Percentiles rank a stretch among this genome's conserved stretches.
Conservation (phyloP, 2,329 filamentous ascomycete genomes). For the Aspergillus luchuensis region DNA sequence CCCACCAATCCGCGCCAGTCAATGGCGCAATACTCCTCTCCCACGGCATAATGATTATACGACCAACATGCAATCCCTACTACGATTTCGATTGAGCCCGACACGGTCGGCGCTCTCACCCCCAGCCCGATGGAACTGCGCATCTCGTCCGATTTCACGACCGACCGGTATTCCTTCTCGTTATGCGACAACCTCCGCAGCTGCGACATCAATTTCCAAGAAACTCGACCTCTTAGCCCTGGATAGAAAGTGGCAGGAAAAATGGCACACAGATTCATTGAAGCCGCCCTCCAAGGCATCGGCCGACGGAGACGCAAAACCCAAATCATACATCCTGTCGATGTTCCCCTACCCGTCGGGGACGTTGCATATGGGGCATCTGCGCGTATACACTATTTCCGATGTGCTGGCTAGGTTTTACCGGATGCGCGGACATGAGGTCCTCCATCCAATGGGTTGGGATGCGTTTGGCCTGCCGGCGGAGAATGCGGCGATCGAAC, state of each 20-base stretch:
- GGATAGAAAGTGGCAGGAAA: slow-evolving; percentile 58
- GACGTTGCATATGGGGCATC: slow-evolving; percentile 79
- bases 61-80: slow-evolving; percentile 32
- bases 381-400: slow-evolving; percentile 87
- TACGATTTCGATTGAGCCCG: slow-evolving; percentile 30
- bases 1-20: slow-evolving; percentile 13
- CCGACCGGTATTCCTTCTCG: slow-evolving; percentile 20
- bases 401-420: slow-evolving; percentile 80
- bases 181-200: slow-evolving; percentile 30
- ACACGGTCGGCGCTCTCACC: slow-evolving; percentile 22
- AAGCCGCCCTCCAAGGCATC: neutral
- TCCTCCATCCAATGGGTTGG: slow-evolving; percentile 91
- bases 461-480: slow-evolving; percentile 89
- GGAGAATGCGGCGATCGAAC: slow-evolving; percentile 86
- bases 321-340: slow-evolving; percentile 70
- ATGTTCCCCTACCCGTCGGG: slow-evolving; percentile 96
- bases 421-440: slow-evolving; percentile 70
- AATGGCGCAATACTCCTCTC: neutral
- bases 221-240: slow-evolving; percentile 50
- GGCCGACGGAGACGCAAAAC: slow-evolving; percentile 27
- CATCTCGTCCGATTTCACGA: slow-evolving; percentile 12
- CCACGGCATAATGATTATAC: slow-evolving; percentile 25
- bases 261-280: slow-evolving; percentile 43
- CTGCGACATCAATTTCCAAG: slow-evolving; percentile 18
- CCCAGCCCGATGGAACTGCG: slow-evolving; percentile 19